phyloP scores from a whole-genome alignment of 2,329 filamentous ascomycete genomes.

The Neopestalotiopsis sp. region DNA sequence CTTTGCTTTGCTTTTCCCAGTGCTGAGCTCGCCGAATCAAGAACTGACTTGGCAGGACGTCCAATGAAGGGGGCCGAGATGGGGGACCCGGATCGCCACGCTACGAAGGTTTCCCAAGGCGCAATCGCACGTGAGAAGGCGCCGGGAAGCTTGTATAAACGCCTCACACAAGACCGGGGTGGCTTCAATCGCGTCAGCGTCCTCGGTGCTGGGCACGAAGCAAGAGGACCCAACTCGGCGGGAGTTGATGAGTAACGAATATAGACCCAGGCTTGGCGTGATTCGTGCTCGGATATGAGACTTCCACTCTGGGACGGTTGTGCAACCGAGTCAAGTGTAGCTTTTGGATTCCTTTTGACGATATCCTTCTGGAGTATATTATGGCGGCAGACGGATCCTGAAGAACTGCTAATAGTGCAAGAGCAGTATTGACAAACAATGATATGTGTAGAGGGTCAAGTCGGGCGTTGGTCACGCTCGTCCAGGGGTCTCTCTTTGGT shows the following conservation, averaged over 20 bases:
- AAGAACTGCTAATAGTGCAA: background rate
- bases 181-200: conserved; percentile 10
- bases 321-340: background rate
- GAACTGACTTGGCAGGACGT: background rate
- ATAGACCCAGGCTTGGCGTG: conserved; percentile 6
- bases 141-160: conserved; percentile 1
- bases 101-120: conserved; percentile 13
- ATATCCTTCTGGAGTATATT: background rate
- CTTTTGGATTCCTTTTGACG: background rate
- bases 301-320: background rate
- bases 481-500: background rate
- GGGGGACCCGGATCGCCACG: background rate
- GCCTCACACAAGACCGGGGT: background rate
- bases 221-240: conserved; percentile 4
- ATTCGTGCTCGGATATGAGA: background rate
- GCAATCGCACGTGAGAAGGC: conserved; percentile 21
- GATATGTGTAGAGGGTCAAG: background rate
- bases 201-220: background rate
- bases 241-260: background rate
- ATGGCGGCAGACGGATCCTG: background rate
- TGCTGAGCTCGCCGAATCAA: conserved; percentile 3
- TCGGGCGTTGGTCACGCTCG: background rate
- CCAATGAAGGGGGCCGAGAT: conserved; percentile 10
- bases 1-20: conserved; percentile 7
- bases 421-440: background rate